Conservation (phyloP, 495 filamentous ascomycete genomes). For the Achaetomiella virescens region DNA sequence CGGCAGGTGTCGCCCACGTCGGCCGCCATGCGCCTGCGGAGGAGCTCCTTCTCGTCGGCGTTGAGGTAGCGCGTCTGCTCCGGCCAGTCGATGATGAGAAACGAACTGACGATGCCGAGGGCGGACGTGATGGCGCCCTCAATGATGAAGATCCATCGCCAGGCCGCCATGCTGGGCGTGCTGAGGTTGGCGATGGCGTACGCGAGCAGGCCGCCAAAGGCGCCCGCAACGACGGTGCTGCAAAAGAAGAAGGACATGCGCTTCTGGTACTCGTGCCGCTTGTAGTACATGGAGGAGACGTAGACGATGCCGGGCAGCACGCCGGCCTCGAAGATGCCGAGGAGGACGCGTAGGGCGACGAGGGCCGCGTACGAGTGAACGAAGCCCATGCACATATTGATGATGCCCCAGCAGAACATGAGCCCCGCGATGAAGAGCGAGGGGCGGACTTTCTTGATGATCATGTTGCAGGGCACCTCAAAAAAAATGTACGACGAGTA, state of each 20-base stretch:
- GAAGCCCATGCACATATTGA: constrained; percentile 37
- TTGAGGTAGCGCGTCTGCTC: constrained; percentile 51
- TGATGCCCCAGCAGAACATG: constrained; percentile 37
- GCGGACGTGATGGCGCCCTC: constrained; percentile 55
- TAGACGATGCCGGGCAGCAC: constrained; percentile 63
- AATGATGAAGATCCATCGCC: constrained; percentile 61
- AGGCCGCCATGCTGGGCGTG: constrained; percentile 29
- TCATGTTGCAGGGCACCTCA: constrained; percentile 57
- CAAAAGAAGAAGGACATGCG: constrained; percentile 64
- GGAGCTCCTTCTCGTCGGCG: constrained; percentile 44
- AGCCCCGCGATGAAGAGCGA: constrained; percentile 55
- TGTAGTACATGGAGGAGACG: constrained; percentile 61
- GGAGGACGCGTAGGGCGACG: constrained; percentile 41
- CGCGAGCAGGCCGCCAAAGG: constrained; percentile 60
- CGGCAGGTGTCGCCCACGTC: constrained; percentile 54
- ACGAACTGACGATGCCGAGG: constrained; percentile 42
- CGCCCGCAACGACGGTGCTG: constrained; percentile 57
- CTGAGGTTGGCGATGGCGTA: constrained; percentile 3
- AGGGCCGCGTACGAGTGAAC: constrained; percentile 32
- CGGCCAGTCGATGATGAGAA: constrained; percentile 52
- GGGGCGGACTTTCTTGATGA: constrained; percentile 53
- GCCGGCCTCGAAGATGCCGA: constrained; percentile 59
- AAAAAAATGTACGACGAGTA: constrained; percentile 66
- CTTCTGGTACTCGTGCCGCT: constrained; percentile 56
- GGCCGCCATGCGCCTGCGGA: constrained; percentile 47